These are phyloP conservation scores for Tolypocladium amazonense DNA, from an alignment of 2,329 filamentous ascomycete species.

Conservation along the genomic window DNA sequence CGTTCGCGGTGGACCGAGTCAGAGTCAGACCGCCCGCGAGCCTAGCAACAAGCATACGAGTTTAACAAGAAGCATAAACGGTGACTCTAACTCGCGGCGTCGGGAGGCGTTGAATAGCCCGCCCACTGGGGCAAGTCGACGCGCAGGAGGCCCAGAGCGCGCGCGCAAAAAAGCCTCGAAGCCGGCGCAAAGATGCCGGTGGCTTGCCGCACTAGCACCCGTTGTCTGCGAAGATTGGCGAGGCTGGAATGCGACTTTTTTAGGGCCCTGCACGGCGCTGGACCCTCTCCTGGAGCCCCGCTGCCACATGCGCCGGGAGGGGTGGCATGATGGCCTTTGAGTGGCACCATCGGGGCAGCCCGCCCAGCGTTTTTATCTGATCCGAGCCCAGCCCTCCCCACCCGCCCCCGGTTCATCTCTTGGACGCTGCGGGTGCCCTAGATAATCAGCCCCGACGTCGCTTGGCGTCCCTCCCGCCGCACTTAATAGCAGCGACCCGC, in stretches of 20 bases:
- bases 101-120: not conserved
- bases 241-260: not conserved
- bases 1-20: not conserved
- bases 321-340: not conserved
- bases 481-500: not conserved
- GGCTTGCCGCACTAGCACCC: not conserved
- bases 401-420: not conserved
- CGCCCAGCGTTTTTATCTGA: not conserved
- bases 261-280: not conserved
- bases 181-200: not conserved
- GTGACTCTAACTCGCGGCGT: not conserved
- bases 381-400: not conserved
- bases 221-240: not conserved
- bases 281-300: not conserved
- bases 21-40: not conserved
- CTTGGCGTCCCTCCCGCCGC: not conserved
- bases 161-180: not conserved
- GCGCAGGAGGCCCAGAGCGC: not conserved
- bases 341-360: not conserved
- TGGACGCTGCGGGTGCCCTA: not conserved
- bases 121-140: not conserved
- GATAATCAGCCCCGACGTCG: not conserved
- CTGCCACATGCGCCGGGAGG: not conserved
- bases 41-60: not conserved
- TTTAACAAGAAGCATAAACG: not conserved